A percentile compares a stretch with the other conserved stretches of the same genome.
phyloP scores from a whole-genome alignment of 2,329 filamentous ascomycete species.

The Alternaria sp. region DNA sequence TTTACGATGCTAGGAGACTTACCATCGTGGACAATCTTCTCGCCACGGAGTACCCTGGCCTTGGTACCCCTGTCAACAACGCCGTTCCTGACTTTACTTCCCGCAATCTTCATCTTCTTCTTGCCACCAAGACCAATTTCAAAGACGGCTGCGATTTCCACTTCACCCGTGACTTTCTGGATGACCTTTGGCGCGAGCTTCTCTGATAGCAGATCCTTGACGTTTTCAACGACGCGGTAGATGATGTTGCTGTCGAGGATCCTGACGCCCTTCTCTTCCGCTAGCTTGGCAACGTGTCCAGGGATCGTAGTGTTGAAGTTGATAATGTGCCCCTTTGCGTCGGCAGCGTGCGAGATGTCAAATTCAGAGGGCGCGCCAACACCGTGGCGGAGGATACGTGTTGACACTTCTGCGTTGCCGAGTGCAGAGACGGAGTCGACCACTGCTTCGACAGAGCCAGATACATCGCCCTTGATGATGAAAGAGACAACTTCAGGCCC shows the following conservation, averaged over 20 bases:
- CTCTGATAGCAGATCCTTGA: slow-evolving; percentile 72
- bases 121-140: slow-evolving; percentile 80
- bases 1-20: slow-evolving; percentile 52
- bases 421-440: slow-evolving; percentile 77
- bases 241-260: slow-evolving; percentile 89
- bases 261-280: slow-evolving; percentile 73
- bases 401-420: slow-evolving; percentile 82
- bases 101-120: slow-evolving; percentile 78
- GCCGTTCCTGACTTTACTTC: slow-evolving; percentile 87
- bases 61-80: slow-evolving; percentile 68
- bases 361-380: slow-evolving; percentile 84
- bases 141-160: slow-evolving; percentile 84
- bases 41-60: slow-evolving; percentile 75
- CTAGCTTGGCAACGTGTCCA: slow-evolving; percentile 71
- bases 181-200: slow-evolving; percentile 72
- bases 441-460: slow-evolving; percentile 92
- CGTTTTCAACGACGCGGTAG: slow-evolving; percentile 78
- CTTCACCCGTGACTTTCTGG: slow-evolving; percentile 82
- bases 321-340: slow-evolving; percentile 77
- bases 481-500: slow-evolving; percentile 74
- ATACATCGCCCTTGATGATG: slow-evolving; percentile 90
- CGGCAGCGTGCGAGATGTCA: slow-evolving; percentile 86
- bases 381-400: slow-evolving; percentile 77
- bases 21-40: slow-evolving; percentile 83
- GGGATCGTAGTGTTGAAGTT: slow-evolving; percentile 83